phyloP scores from a whole-genome alignment of 768 basidiomycete genomes.

The Piloderma croceum region DNA sequence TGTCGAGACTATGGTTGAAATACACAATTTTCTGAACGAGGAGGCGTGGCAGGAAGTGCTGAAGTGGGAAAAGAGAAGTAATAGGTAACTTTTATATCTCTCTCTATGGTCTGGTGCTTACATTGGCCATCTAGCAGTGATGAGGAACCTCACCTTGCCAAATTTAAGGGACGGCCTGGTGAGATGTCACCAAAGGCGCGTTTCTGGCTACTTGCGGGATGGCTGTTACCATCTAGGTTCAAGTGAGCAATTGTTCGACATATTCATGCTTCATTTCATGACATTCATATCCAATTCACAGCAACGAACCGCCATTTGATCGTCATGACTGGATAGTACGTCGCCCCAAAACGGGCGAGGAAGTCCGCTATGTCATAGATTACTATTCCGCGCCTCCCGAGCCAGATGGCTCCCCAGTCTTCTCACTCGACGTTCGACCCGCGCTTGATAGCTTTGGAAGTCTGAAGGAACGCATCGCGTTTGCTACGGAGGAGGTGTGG shows the following conservation, averaged over 20 bases:
- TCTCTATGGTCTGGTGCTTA: slow-evolving; percentile 3
- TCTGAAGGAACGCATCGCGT: slow-evolving; percentile 64
- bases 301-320: slow-evolving; percentile 91
- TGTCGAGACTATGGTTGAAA: slow-evolving; percentile 94
- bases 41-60: slow-evolving; percentile 92
- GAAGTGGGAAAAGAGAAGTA: slow-evolving; percentile 77
- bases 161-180: slow-evolving; percentile 87
- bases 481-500: slow-evolving; percentile 70
- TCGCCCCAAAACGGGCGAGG: slow-evolving; percentile 69
- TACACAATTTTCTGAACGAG: slow-evolving; percentile 98
- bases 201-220: slow-evolving; percentile 80
- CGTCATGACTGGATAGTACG: slow-evolving; percentile 97
- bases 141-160: slow-evolving; percentile 67
- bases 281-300: slow-evolving; percentile 25
- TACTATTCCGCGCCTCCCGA: slow-evolving; percentile 94
- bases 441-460: slow-evolving; percentile 84
- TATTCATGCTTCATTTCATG: slow-evolving; percentile 2
- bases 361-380: slow-evolving; percentile 95
- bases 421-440: slow-evolving; percentile 91
- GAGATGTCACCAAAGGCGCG: slow-evolving; percentile 93
- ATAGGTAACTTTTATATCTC: slow-evolving; percentile 45
- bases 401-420: slow-evolving; percentile 88
- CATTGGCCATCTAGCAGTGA: slow-evolving; percentile 35
- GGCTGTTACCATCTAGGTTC: slow-evolving; percentile 85
- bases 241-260: slow-evolving; percentile 48